Evolutionary conservation across 768 basidiomycete species (phyloP).

Genomic region (Trametes sanguinea): DNA sequence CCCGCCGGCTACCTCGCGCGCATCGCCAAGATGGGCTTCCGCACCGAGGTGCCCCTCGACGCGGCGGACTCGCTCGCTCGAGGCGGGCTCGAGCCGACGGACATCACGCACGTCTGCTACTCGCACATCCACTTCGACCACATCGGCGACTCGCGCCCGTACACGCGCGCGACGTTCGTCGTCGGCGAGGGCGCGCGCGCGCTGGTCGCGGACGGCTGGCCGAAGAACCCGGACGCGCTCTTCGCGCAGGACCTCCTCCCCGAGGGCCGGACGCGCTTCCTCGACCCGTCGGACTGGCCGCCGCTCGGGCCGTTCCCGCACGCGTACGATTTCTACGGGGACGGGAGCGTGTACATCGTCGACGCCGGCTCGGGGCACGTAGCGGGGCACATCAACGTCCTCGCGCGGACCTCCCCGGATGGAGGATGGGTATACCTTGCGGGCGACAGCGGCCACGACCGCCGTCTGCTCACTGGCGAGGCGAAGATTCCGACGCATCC

Average conservation of each 20-base stretch:
- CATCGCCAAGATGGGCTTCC: conserved; percentile 13
- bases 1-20: conserved; percentile 4
- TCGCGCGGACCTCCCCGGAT: conserved; percentile 54
- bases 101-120: conserved; percentile 47
- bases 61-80: conserved; percentile 51
- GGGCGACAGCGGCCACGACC: conserved; percentile 48
- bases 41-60: conserved; percentile 20
- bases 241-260: conserved; percentile 27
- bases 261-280: conserved; percentile 17
- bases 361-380: conserved; percentile 56
- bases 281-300: conserved; percentile 36
- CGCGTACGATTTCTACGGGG: conserved; percentile 55
- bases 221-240: conserved; percentile 39
- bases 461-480: conserved; percentile 12
- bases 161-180: conserved; percentile 48
- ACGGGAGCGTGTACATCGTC: conserved; percentile 59
- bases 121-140: conserved; percentile 60
- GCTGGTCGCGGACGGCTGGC: conserved; percentile 44
- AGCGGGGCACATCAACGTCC: conserved; percentile 53
- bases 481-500: conserved; percentile 1
- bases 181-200: conserved; percentile 45
- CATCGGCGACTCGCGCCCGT: conserved; percentile 49
- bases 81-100: conserved; percentile 47
- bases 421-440: conserved; percentile 58
- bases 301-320: conserved; percentile 53